Conservation (phyloP, 768 basidiomycete species). For the Candolleomyces aberdarensis region DNA sequence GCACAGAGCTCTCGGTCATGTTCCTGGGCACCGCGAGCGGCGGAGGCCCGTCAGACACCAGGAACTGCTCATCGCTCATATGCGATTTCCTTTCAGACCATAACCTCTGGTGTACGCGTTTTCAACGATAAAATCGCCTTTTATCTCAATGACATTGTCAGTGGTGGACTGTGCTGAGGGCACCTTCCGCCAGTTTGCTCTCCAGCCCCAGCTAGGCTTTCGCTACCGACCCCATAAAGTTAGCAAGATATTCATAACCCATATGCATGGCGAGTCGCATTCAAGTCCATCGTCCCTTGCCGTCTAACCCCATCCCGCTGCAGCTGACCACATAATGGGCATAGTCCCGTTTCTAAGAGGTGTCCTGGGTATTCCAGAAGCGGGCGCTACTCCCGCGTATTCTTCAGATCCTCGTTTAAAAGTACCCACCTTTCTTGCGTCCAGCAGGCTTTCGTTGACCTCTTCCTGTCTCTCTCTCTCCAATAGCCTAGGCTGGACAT, state of each 20-base stretch:
- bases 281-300: not conserved
- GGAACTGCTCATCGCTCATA: conserved; percentile 75
- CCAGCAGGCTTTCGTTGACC: not conserved
- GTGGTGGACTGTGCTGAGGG: conserved; percentile 88
- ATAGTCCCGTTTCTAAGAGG: conserved; percentile 64
- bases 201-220: conserved; percentile 40
- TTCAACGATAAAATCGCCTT: not conserved
- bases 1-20: conserved; percentile 49
- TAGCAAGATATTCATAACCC: conserved; percentile 76
- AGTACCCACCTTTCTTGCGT: conserved; percentile 12
- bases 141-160: conserved; percentile 21
- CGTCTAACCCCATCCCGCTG: not conserved
- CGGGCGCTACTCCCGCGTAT: conserved; percentile 12
- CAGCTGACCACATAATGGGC: conserved; percentile 75
- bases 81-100: conserved; percentile 54
- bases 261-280: conserved; percentile 65
- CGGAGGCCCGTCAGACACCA: conserved; percentile 68
- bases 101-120: conserved; percentile 62
- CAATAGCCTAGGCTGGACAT: conserved; percentile 59
- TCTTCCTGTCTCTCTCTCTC: conserved; percentile 8
- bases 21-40: conserved; percentile 79
- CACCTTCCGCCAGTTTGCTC: conserved; percentile 63
- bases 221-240: conserved; percentile 44
- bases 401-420: conserved; percentile 16
- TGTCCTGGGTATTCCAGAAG: conserved; percentile 46